phyloP scores from a whole-genome alignment of 139 green algal species.

The Micractinium conductrix region DNA sequence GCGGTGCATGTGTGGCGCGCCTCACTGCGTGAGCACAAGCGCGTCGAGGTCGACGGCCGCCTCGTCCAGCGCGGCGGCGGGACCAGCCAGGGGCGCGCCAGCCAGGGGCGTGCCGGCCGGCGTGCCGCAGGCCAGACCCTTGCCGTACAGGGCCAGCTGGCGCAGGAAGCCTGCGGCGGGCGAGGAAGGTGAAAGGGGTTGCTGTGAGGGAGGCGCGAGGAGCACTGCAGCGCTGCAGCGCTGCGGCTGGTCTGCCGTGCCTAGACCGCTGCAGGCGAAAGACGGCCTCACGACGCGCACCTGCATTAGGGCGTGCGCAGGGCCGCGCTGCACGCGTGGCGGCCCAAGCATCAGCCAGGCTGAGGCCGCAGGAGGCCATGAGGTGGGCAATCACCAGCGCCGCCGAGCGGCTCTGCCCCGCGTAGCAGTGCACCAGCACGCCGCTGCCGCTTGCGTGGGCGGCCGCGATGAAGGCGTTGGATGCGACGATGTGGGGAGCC shows the following conservation, averaged over 20 bases:
- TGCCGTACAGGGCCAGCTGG: constrained; percentile 22
- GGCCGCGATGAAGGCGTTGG: constrained; percentile 68
- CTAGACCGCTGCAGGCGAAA: background rate
- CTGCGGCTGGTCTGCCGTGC: too few relatives aligned
- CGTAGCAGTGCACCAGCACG: constrained; percentile 92
- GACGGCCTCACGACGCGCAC: constrained; percentile 62
- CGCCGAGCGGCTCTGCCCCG: constrained; percentile 83
- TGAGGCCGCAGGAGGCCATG: constrained; percentile 21
- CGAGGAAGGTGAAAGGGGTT: too few relatives aligned
- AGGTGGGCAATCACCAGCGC: constrained; percentile 65
- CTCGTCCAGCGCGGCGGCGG: background rate
- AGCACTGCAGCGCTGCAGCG: background rate
- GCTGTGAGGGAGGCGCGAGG: background rate
- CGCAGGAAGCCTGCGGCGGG: constrained; percentile 24
- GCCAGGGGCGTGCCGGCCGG: background rate
- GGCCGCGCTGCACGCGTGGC: constrained; percentile 56
- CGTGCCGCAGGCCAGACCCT: background rate
- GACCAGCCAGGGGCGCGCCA: background rate
- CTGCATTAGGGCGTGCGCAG: constrained; percentile 76
- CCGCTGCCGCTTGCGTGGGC: constrained; percentile 31
- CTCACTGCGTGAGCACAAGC: constrained; percentile 19
- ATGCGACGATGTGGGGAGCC: background rate
- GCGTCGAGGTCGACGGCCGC: background rate
- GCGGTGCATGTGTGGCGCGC: too few relatives aligned
- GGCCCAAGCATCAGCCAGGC: constrained; percentile 55